These are phyloP conservation scores for Populus pruinosa DNA, from an alignment of 345 rosid genomes.

Conservation along the genomic window DNA sequence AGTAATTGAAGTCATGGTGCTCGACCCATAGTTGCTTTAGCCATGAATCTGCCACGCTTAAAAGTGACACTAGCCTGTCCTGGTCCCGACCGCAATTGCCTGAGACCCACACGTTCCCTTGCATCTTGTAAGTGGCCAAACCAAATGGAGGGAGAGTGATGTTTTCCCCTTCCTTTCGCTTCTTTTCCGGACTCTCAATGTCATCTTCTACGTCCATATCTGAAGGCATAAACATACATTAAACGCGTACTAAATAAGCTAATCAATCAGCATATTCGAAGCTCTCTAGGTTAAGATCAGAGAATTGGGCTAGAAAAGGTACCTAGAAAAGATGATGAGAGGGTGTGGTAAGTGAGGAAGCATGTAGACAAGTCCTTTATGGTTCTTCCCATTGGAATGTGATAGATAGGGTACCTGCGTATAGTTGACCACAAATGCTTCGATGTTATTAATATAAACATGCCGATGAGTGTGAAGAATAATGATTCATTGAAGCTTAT, in stretches of 20 bases:
- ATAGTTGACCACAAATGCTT: slow-evolving; percentile 1
- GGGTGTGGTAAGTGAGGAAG: slow-evolving; percentile 94
- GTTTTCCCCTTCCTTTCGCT: slow-evolving; percentile 64
- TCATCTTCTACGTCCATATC: slow-evolving; percentile 81
- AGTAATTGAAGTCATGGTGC: slow-evolving; percentile 96
- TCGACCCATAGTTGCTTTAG: slow-evolving; percentile 90
- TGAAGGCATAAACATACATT: slow-evolving; percentile 7
- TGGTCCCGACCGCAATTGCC: slow-evolving; percentile 78
- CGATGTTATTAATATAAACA: background rate
- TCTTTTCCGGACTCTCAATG: slow-evolving; percentile 33
- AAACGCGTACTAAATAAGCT: too few relatives aligned
- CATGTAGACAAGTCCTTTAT: slow-evolving; percentile 94
- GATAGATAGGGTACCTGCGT: slow-evolving; percentile 90
- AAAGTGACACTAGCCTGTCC: slow-evolving; percentile 68
- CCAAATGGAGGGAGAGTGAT: slow-evolving; percentile 81
- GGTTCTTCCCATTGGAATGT: slow-evolving; percentile 98
- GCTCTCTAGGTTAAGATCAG: background rate
- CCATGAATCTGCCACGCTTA: slow-evolving; percentile 98
- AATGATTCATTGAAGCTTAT: background rate
- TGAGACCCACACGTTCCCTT: slow-evolving; percentile 85
- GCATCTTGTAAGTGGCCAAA: slow-evolving; percentile 97
- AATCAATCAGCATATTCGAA: background rate
- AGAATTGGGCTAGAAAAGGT: background rate
- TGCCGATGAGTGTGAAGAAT: background rate
- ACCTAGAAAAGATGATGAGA: slow-evolving; percentile 98